Evolutionary conservation across 2,329 filamentous ascomycete species (phyloP).

Genomic region (Nannizziopsis arthrosporioides): DNA sequence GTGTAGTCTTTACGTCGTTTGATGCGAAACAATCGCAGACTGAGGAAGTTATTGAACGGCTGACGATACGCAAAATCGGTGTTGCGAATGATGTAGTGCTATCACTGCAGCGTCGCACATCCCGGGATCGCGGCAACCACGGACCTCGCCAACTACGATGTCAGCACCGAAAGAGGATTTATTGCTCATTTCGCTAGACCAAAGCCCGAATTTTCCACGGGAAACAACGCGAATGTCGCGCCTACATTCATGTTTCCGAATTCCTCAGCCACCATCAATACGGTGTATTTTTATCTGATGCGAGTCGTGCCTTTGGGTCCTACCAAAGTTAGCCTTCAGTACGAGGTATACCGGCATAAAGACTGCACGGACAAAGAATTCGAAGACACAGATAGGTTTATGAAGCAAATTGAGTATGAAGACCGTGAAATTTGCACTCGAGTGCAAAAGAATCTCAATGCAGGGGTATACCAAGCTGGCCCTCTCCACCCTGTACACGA

Average conservation of each 20-base stretch:
- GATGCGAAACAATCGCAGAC: neutral
- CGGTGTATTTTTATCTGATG: slow-evolving; percentile 16
- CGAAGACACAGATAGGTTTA: slow-evolving; percentile 45
- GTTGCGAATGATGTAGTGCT: slow-evolving; percentile 37
- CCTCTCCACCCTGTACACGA: slow-evolving; percentile 52
- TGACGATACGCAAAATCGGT: slow-evolving; percentile 18
- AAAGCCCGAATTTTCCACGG: slow-evolving; percentile 24
- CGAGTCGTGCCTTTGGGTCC: slow-evolving; percentile 40
- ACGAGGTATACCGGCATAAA: slow-evolving; percentile 54
- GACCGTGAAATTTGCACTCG: slow-evolving; percentile 52
- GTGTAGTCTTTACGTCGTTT: neutral
- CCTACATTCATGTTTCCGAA: slow-evolving; percentile 27
- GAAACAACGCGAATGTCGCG: slow-evolving; percentile 33
- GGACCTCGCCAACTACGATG: slow-evolving; percentile 45
- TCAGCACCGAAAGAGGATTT: slow-evolving; percentile 39
- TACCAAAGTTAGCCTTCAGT: slow-evolving; percentile 44
- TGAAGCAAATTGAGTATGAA: slow-evolving; percentile 53
- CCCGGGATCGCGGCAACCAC: slow-evolving; percentile 48
- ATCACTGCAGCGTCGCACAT: slow-evolving; percentile 50
- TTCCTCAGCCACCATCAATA: slow-evolving; percentile 25
- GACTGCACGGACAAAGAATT: slow-evolving; percentile 49
- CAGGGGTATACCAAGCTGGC: slow-evolving; percentile 51
- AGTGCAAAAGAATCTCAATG: slow-evolving; percentile 50
- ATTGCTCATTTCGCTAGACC: slow-evolving; percentile 40
- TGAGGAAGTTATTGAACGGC: slow-evolving; percentile 16